Base-by-base conservation (phyloP, 1,284 basidiomycete species). In the Sanghuangporus weigelae region DNA sequence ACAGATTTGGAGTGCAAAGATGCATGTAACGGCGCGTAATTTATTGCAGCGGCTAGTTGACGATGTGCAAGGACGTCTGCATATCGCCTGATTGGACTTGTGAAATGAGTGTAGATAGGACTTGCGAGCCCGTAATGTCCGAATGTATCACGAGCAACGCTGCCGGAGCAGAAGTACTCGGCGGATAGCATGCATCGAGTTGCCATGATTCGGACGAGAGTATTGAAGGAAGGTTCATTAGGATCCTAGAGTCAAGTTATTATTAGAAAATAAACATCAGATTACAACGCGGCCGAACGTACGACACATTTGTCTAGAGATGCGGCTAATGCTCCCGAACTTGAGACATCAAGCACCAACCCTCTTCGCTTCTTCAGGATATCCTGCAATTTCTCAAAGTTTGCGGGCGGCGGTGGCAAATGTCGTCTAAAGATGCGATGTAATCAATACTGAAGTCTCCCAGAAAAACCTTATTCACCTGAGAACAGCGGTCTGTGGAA, bases 81-180 rank as follows among this genome's bases (percentile, higher is more conserved):
- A 73, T 96, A 97, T 65, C 95, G 86, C 66, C 95, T 82, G 69
- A 97, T 97, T 0, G 95, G 95, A 73, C 93, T 92, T 2, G 96
- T 98, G 74, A 99, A 99, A 75, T 99, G 97, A 0, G 97, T 99
- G 76, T 99, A 99, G 68, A 99, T 99, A 0, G 90, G 86, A 70
- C 87, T 96, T 0, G 97, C 97, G 19, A 99, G 84, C 61, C 97
- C 97, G 73, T 99, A 99, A 76, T 99, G 97, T 1, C 92, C 90
- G 73, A 98, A 99, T 0, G 93, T 90, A 70, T 98, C 95, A 64
- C 90, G 86, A 0, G 90, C 87, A 3, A 98, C 95, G 69, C 92
- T 95, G 8, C 97, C 97, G 0, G 95, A 92, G 73, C 93, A 95
- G 77, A 99, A 98, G 76, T 99, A 99, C 75, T 99, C 97, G 35